phyloP scores from a whole-genome alignment of 306 rosid species.

The Vachellia collinsii region DNA sequence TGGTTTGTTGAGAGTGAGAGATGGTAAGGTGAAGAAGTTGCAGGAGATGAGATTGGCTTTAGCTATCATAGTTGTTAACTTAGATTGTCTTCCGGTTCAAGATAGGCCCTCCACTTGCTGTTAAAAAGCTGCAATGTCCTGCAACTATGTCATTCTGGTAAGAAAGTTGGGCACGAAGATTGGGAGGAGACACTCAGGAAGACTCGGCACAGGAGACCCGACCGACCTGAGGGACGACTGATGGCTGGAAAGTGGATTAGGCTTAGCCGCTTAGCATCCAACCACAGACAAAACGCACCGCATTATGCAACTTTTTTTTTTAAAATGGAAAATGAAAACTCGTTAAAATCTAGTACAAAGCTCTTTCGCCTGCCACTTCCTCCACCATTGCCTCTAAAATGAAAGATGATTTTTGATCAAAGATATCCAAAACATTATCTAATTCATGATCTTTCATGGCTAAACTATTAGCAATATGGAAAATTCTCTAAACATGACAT shows the following conservation, averaged over 20 bases:
- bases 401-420: no score
- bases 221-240: not conserved
- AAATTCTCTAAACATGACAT: no score
- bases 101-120: no score
- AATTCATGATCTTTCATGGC: no score
- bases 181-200: not conserved
- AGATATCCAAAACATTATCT: no score
- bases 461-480: no score
- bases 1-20: conserved; percentile 31
- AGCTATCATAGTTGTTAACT: conserved; percentile 38
- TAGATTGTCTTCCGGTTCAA: not conserved
- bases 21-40: conserved; percentile 52
- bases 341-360: no score
- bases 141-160: not conserved
- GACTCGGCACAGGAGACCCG: not conserved
- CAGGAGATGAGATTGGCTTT: conserved; percentile 61
- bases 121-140: not conserved
- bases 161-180: not conserved
- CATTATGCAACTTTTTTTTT: not conserved
- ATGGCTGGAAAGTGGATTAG: not conserved
- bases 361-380: no score
- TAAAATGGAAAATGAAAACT: no score
- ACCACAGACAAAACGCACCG: not conserved
- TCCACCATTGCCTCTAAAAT: no score
- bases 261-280: not conserved